These are phyloP conservation scores for Xenoacremonium recifei DNA, from an alignment of 2,329 filamentous ascomycete species.

Conservation along the genomic window DNA sequence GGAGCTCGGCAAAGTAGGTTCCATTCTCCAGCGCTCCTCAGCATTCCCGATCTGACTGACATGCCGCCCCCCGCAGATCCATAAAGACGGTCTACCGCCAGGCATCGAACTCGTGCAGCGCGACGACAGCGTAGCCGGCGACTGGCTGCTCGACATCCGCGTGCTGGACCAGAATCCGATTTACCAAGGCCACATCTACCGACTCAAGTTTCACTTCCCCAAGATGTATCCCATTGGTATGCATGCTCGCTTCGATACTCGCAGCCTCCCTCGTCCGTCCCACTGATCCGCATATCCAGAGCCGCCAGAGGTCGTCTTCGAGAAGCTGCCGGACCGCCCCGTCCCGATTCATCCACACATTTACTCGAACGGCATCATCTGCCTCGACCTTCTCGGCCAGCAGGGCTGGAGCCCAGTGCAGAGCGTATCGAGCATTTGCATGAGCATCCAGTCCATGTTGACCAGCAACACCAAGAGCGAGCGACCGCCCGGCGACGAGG, in stretches of 20 bases:
- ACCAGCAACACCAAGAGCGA: constrained; percentile 93
- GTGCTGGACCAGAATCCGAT: constrained; percentile 90
- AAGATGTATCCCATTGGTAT: constrained; percentile 86
- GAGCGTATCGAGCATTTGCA: constrained; percentile 94
- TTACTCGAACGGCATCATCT: constrained; percentile 98
- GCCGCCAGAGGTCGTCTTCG: constrained; percentile 91
- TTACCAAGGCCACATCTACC: constrained; percentile 76
- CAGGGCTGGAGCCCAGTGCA: constrained; percentile 96
- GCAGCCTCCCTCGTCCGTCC: neutral
- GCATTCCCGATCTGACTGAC: constrained; percentile 18
- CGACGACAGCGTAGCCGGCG: constrained; percentile 68
- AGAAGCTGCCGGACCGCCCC: constrained; percentile 59
- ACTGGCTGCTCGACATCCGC: constrained; percentile 90
- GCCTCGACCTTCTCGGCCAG: constrained; percentile 83
- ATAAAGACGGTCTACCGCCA: constrained; percentile 55
- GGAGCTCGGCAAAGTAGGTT: constrained; percentile 55
- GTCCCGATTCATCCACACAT: constrained; percentile 97
- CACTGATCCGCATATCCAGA: constrained; percentile 51
- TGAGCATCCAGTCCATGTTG: constrained; percentile 97
- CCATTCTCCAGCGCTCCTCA: neutral
- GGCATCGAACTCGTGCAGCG: constrained; percentile 78
- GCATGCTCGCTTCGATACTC: no score
- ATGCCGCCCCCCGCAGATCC: constrained; percentile 42
- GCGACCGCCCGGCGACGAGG: constrained; percentile 82
- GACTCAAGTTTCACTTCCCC: constrained; percentile 84